phyloP scores from a whole-genome alignment of 805 yeast species.

The Jamesozyma gamospora region DNA sequence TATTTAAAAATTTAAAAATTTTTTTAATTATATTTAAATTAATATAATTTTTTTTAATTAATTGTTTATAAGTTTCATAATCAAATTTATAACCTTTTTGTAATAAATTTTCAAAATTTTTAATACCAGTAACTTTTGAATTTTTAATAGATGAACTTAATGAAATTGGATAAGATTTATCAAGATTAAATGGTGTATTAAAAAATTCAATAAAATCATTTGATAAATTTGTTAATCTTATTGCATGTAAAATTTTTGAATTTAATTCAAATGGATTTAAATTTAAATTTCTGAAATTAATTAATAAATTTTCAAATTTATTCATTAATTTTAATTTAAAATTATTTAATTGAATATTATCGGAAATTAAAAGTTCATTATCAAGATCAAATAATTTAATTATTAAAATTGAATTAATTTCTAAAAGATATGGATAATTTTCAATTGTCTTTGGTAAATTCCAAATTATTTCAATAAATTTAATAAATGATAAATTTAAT shows the following conservation, averaged over 20 bases:
- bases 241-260: constrained; percentile 22
- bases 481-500: constrained; percentile 26
- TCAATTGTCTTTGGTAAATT: constrained; percentile 20
- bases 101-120: constrained; percentile 18
- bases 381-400: constrained; percentile 31
- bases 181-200: constrained; percentile 28
- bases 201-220: constrained; percentile 18
- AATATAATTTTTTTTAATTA: constrained; percentile 13
- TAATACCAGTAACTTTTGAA: constrained; percentile 18
- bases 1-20: constrained; percentile 5
- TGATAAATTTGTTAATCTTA: constrained; percentile 17
- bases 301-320: constrained; percentile 19
- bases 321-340: constrained; percentile 26
- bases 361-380: constrained; percentile 2
- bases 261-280: constrained; percentile 20
- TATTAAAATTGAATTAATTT: constrained; percentile 29
- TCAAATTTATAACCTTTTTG: constrained; percentile 25
- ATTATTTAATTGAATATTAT: constrained; percentile 10
- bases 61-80: constrained; percentile 25
- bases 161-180: constrained; percentile 24
- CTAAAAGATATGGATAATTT: constrained; percentile 20
- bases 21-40: constrained; percentile 14
- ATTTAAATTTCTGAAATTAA: constrained; percentile 19
- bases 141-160: constrained; percentile 21
- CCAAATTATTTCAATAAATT: constrained; percentile 26